Evolutionary conservation across 169 alveolate species (phyloP).

Genomic region (Cryptosporidium viatorum): DNA sequence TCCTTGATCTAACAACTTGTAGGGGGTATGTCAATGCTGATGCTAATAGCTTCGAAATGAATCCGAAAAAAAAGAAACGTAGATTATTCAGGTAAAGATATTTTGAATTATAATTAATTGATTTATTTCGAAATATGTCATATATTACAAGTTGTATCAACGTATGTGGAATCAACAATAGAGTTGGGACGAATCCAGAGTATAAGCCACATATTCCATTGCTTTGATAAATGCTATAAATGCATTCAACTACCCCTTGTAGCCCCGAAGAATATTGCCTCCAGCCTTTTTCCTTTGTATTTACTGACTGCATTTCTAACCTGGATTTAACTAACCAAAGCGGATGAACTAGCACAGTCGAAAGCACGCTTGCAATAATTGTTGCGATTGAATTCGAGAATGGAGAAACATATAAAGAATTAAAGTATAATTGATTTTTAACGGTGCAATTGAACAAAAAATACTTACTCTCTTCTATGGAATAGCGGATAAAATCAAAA

Average conservation of each 20-base stretch:
- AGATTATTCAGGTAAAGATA: neutral
- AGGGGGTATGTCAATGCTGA: constrained; percentile 52
- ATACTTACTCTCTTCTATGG: neutral
- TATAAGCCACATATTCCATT: constrained; percentile 45
- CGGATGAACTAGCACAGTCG: constrained; percentile 66
- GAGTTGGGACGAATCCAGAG: constrained; percentile 33
- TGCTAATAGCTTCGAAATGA: constrained; percentile 34
- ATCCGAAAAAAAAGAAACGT: constrained; percentile 15
- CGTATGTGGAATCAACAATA: constrained; percentile 55
- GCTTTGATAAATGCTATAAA: constrained; percentile 2
- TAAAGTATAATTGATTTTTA: neutral
- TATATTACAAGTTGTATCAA: constrained; percentile 45
- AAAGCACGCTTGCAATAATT: constrained; percentile 33
- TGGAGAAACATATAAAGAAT: constrained; percentile 5
- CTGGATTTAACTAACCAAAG: constrained; percentile 66
- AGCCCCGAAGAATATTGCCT: constrained; percentile 60
- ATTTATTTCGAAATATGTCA: constrained; percentile 16
- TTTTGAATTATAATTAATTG: neutral
- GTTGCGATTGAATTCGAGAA: constrained; percentile 54
- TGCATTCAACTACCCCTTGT: constrained; percentile 45
- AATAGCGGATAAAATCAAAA: constrained; percentile 48
- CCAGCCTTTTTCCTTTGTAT: constrained; percentile 44
- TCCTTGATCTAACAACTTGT: constrained; percentile 63
- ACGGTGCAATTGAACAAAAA: neutral
- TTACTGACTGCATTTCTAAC: constrained; percentile 46